A percentile compares a stretch with the other conserved stretches of the same genome.
These are phyloP conservation scores for Monosporascus sp. DNA, from an alignment of 2,329 filamentous ascomycete genomes.

Conservation along the genomic window DNA sequence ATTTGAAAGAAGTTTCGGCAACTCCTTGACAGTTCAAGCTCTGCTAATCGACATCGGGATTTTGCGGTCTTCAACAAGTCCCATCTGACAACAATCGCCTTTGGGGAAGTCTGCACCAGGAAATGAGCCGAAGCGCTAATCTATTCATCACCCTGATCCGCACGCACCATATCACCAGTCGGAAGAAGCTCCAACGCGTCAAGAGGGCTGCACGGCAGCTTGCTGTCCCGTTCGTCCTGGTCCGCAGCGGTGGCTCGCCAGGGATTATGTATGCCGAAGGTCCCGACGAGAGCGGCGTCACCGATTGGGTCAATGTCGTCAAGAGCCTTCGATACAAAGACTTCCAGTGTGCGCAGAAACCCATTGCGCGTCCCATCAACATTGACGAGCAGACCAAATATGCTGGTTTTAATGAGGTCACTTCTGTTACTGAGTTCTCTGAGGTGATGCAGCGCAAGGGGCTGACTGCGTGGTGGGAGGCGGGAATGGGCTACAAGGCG, in stretches of 20 bases:
- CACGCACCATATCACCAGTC: slow-evolving; percentile 77
- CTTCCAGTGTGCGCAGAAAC: slow-evolving; percentile 57
- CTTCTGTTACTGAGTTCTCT: slow-evolving; percentile 61
- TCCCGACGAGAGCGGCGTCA: slow-evolving; percentile 44
- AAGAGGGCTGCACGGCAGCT: slow-evolving; percentile 58
- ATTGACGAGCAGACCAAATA: slow-evolving; percentile 6
- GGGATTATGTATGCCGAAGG: slow-evolving; percentile 77
- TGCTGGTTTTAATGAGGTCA: slow-evolving; percentile 49
- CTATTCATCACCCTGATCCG: slow-evolving; percentile 57
- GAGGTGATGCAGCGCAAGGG: slow-evolving; percentile 55
- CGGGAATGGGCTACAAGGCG: slow-evolving; percentile 35
- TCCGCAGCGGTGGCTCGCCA: slow-evolving; percentile 63
- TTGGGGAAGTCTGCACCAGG: neutral
- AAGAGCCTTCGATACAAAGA: slow-evolving; percentile 67
- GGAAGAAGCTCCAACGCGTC: slow-evolving; percentile 61
- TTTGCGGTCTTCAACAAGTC: no score
- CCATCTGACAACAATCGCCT: neutral
- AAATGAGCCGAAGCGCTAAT: slow-evolving; percentile 11
- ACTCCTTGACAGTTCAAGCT: no score
- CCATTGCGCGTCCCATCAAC: slow-evolving; percentile 26
- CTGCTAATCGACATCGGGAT: no score
- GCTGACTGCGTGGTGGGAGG: slow-evolving; percentile 61
- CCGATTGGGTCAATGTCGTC: slow-evolving; percentile 60
- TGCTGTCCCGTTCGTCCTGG: slow-evolving; percentile 56
- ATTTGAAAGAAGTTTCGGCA: no score